These are phyloP conservation scores for Scolecobasidium constrictum DNA, from an alignment of 2,329 filamentous ascomycete species.

Conservation along the genomic window DNA sequence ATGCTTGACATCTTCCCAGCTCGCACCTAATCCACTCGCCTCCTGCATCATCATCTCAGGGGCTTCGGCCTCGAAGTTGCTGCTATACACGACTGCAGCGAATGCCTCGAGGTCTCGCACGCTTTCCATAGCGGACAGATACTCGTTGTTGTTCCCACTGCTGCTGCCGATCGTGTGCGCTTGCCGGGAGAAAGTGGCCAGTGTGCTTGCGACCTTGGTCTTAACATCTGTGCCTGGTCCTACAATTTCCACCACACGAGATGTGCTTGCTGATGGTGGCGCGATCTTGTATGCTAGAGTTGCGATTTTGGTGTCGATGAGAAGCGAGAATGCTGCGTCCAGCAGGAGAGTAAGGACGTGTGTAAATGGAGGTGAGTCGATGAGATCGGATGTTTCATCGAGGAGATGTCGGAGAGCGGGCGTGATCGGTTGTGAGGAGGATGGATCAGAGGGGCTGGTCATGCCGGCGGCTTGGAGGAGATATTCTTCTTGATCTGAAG, in stretches of 20 bases:
- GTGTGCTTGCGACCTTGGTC: slow-evolving; percentile 74
- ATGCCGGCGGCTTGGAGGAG: slow-evolving; percentile 83
- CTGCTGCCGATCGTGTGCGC: slow-evolving; percentile 77
- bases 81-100: slow-evolving; percentile 77
- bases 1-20: background rate
- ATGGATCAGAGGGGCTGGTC: slow-evolving; percentile 28
- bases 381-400: slow-evolving; percentile 89
- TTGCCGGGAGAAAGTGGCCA: slow-evolving; percentile 84
- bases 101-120: slow-evolving; percentile 72
- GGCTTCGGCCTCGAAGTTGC: slow-evolving; percentile 54
- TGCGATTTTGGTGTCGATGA: slow-evolving; percentile 75
- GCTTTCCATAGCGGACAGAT: slow-evolving; percentile 57
- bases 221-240: slow-evolving; percentile 36
- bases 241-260: slow-evolving; percentile 41
- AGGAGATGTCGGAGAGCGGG: slow-evolving; percentile 68
- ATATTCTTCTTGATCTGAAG: slow-evolving; percentile 64
- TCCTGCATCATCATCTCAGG: too few species aligned
- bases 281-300: slow-evolving; percentile 64
- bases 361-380: slow-evolving; percentile 85
- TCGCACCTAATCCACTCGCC: background rate
- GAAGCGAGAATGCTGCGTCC: slow-evolving; percentile 73
- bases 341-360: slow-evolving; percentile 79
- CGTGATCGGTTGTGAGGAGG: slow-evolving; percentile 14
- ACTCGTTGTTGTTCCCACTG: slow-evolving; percentile 42
- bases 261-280: slow-evolving; percentile 27